Conservation (phyloP, 116 monocot species). For the Cymodocea nodosa region DNA sequence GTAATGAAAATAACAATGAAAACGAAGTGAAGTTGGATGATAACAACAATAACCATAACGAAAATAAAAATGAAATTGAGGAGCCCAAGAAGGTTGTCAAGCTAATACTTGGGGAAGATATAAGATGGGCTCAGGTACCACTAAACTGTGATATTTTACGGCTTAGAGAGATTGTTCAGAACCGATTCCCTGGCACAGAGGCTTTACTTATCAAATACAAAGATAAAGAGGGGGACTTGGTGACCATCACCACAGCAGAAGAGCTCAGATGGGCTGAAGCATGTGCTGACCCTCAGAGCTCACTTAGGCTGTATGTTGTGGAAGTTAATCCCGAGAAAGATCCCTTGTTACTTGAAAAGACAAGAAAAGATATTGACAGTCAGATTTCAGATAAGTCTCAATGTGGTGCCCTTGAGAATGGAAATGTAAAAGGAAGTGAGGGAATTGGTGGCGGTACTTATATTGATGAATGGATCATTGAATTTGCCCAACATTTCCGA, state of each 20-base stretch:
- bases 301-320: slow-evolving; percentile 43
- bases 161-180: slow-evolving; percentile 54
- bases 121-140: slow-evolving; percentile 70
- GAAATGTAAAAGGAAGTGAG: slow-evolving; percentile 16
- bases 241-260: slow-evolving; percentile 74
- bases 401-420: slow-evolving; percentile 20
- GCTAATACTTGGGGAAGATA: slow-evolving; percentile 77
- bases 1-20: background rate
- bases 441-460: slow-evolving; percentile 15
- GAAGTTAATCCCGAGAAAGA: slow-evolving; percentile 63
- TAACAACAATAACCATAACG: background rate
- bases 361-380: slow-evolving; percentile 9
- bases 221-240: slow-evolving; percentile 82
- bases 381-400: slow-evolving; percentile 14
- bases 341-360: slow-evolving; percentile 19
- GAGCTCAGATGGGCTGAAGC: slow-evolving; percentile 79
- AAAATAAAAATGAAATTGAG: slow-evolving; percentile 14
- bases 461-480: slow-evolving; percentile 53
- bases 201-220: slow-evolving; percentile 70
- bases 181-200: slow-evolving; percentile 54
- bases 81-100: slow-evolving; percentile 33
- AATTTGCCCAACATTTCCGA: slow-evolving; percentile 47
- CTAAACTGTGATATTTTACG: slow-evolving; percentile 38
- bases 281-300: slow-evolving; percentile 47
- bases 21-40: slow-evolving; percentile 7